Evolutionary conservation across 1,139 yeast genomes (phyloP), one percentile per base, ranked within the genome.

Genomic region (Hyphopichia fennica): DNA sequence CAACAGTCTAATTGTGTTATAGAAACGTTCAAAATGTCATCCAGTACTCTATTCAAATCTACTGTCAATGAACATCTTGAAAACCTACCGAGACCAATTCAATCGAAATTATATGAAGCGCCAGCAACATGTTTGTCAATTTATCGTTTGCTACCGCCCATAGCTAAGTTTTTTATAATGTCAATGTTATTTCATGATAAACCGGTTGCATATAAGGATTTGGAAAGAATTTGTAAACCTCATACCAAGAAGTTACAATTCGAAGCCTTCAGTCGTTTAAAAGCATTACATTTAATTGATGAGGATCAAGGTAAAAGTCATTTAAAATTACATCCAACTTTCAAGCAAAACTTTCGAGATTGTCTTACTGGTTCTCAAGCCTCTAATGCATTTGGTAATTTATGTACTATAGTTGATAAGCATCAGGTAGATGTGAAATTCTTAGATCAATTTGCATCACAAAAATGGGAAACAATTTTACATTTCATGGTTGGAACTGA

Each of bases 401-500:
- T 72, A 27, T 61, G 67, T 40, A 56, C 59, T 3, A 56, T 58
- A 3, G 46, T 49, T 1, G 75, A 69, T 41, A 63, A 62, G 34
- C 76, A 78, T 45, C 68, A 68, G 38, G 85, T 88, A 1, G 83
- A 81, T 39, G 64, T 81, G 23, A 74, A 75, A 30, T 86, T 84
- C 54, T 68, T 93, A 39, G 96, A 90, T 55, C 72, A 72, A 34
- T 90, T 89, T 66, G 96, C 97, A 10, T 78, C 89, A 8, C 79
- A 77, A 38, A 88, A 87, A 57, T 93, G 99, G 99, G 99, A 95
- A 60, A 82, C 89, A 5, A 93, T 95, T 52, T 72, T 95, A 53
- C 99, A 95, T 71, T 93, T 85, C 65, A 93, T 93, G 98, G 99
- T 93, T 37, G 98, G 98, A 3, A 88, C 96, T 0, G 86, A 86